phyloP scores from a whole-genome alignment of 345 rosid species.

The Erysimum cheiranthoides region DNA sequence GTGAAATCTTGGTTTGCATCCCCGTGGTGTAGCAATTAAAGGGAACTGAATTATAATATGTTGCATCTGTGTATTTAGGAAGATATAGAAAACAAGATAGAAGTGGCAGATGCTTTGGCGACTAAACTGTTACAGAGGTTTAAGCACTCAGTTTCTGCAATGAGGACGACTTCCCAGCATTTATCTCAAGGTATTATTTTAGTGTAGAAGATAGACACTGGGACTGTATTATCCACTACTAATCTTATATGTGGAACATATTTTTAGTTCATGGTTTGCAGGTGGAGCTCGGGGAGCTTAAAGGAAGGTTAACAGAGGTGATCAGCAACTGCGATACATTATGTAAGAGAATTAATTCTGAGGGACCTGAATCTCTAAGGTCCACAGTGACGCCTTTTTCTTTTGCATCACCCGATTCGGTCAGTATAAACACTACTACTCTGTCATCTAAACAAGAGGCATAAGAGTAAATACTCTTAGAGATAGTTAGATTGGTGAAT shows the following conservation, averaged over 20 bases:
- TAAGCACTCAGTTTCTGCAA: conserved; percentile 72
- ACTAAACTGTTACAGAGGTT: conserved; percentile 82
- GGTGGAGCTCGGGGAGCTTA: conserved; percentile 91
- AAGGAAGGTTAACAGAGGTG: conserved; percentile 90
- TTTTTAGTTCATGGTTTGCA: conserved; percentile 76
- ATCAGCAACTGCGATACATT: conserved; percentile 76
- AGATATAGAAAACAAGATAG: conserved; percentile 89
- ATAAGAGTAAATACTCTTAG: conserved; percentile 5
- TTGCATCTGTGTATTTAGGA: conserved; percentile 60
- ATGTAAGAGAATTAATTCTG: conserved; percentile 73
- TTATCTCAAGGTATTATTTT: conserved; percentile 69
- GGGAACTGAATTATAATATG: conserved; percentile 18
- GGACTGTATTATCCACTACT: conserved; percentile 12
- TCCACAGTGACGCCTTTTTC: conserved; percentile 60
- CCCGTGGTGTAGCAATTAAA: background rate
- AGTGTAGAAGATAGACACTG: background rate
- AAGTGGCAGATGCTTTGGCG: conserved; percentile 92
- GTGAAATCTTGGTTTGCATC: conserved; percentile 1
- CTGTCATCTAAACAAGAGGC: conserved; percentile 32
- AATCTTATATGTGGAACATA: conserved; percentile 24
- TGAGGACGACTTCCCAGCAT: conserved; percentile 80
- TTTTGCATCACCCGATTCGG: conserved; percentile 41
- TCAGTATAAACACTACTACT: conserved; percentile 32
- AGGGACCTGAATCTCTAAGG: conserved; percentile 82
- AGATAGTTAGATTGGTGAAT: background rate